These are phyloP conservation scores for Moricandia moricandioides DNA, from an alignment of 345 rosid species.

Conservation along the genomic window DNA sequence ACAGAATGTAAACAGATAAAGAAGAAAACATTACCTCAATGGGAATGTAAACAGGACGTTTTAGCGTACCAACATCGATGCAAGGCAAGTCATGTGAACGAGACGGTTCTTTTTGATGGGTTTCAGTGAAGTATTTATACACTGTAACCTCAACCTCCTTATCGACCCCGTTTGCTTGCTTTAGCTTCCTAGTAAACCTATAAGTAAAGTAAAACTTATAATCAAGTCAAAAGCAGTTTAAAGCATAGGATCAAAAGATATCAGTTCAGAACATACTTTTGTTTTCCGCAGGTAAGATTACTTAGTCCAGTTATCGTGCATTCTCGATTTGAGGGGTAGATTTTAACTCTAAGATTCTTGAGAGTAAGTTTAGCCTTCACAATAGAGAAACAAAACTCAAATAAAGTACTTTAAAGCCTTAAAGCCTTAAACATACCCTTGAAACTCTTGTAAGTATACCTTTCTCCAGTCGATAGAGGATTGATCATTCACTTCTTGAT, in stretches of 20 bases:
- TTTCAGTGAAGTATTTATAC: slow-evolving; percentile 59
- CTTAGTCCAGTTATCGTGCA: slow-evolving; percentile 68
- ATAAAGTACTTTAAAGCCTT: neutral
- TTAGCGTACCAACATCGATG: slow-evolving; percentile 83
- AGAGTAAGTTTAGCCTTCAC: slow-evolving; percentile 54
- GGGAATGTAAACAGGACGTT: slow-evolving; percentile 70
- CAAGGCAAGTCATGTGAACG: slow-evolving; percentile 65
- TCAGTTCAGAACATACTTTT: slow-evolving; percentile 28
- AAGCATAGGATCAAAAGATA: neutral
- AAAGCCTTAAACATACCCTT: neutral
- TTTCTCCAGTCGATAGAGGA: slow-evolving; percentile 10
- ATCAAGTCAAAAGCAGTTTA: neutral
- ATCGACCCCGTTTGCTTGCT: slow-evolving; percentile 41
- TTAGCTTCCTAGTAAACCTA: slow-evolving; percentile 57
- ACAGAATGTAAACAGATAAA: neutral
- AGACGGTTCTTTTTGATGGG: slow-evolving; percentile 47
- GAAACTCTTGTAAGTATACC: slow-evolving; percentile 10
- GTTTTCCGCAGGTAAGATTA: slow-evolving; percentile 47
- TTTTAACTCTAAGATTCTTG: slow-evolving; percentile 58
- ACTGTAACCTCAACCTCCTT: slow-evolving; percentile 53
- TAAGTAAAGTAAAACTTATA: neutral
- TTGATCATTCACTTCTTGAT: slow-evolving; percentile 9
- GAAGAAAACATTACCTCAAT: slow-evolving; percentile 49
- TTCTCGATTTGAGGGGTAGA: slow-evolving; percentile 50
- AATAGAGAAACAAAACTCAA: neutral